Base-by-base conservation (phyloP, 352 stramenopile species). In the Salisapilia sapeloensis region DNA sequence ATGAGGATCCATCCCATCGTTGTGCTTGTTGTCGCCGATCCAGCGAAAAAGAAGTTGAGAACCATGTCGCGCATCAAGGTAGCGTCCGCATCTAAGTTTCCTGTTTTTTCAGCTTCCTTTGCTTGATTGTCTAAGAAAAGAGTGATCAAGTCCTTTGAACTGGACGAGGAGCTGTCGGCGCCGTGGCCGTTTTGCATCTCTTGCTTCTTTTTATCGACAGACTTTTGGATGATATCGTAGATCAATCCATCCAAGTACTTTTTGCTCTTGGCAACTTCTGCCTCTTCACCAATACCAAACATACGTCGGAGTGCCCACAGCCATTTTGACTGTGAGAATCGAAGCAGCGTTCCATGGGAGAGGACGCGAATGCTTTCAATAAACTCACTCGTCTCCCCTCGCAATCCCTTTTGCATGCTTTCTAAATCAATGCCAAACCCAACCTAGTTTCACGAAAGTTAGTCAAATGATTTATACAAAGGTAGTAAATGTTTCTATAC, bases 1-100 rank as follows among this genome's bases (percentile, higher is more conserved):
- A 60, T 62, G 21, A 78, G 40, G 34, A 75, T 60, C 67, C 70
- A 86, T 14, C 41, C 54, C 7, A 86, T 35, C 9, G 61, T 56
- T 23, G 62, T 53, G 1, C 66, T 60, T 3, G 59, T 78, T 0
- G 70, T 80, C 33, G 70, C 60, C 6, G 56, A 43, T 0, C 56
- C 60, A 2, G 53, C 60, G 9, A 75, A 37, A 7, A 67, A 43
- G 14, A 69, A 69, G 6, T 52, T 55, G 19, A 71, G 32, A 6
- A 66, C 51, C 17, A 75, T 57, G 31, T 63, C 45, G 8, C 50
- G 34, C 24, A 74, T n/a, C n/a, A n/a, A n/a, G n/a, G n/a, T n/a
- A n/a, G n/a, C n/a, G n/a, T n/a, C n/a, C n/a, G n/a, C n/a, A n/a
- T n/a, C n/a, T n/a, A n/a, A n/a, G n/a, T n/a, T n/a, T n/a, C n/a